Percentiles rank a stretch among this genome's conserved stretches.
Evolutionary conservation across 768 basidiomycete species (phyloP).

Genomic region (Lentinula sp.): DNA sequence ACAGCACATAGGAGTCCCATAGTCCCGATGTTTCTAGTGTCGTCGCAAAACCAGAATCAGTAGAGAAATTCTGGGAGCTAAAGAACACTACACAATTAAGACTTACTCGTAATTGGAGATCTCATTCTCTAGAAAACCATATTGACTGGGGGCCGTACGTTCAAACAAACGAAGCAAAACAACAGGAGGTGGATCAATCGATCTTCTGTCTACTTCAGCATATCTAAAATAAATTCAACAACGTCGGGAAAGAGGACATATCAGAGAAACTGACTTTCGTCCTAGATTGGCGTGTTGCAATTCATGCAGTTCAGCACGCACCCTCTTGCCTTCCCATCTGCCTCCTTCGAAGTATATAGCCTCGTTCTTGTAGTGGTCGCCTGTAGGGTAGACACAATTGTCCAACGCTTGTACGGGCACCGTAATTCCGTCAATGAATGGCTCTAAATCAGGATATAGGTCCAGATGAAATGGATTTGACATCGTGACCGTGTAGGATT

Average conservation of each 20-base stretch:
- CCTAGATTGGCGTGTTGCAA: conserved; percentile 61
- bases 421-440: neutral
- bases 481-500: neutral
- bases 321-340: conserved; percentile 51
- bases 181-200: conserved; percentile 64
- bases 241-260: neutral
- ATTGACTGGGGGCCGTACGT: conserved; percentile 32
- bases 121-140: conserved; percentile 20
- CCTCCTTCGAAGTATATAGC: conserved; percentile 48
- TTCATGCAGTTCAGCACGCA: conserved; percentile 51
- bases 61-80: neutral
- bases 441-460: neutral
- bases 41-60: conserved; percentile 9
- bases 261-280: conserved; percentile 41
- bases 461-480: neutral
- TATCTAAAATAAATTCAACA: conserved; percentile 34
- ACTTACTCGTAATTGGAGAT: conserved; percentile 36
- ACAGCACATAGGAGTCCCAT: conserved; percentile 74
- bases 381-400: neutral
- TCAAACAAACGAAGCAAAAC: conserved; percentile 46
- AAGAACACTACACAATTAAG: neutral
- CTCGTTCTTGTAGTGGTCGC: neutral
- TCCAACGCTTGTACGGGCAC: neutral
- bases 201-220: conserved; percentile 54
- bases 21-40: conserved; percentile 47